A percentile compares a stretch with the other conserved stretches of the same genome.
These are phyloP conservation scores for Aspergillus jensenii DNA, from an alignment of 2,329 filamentous ascomycete species.

Conservation along the genomic window DNA sequence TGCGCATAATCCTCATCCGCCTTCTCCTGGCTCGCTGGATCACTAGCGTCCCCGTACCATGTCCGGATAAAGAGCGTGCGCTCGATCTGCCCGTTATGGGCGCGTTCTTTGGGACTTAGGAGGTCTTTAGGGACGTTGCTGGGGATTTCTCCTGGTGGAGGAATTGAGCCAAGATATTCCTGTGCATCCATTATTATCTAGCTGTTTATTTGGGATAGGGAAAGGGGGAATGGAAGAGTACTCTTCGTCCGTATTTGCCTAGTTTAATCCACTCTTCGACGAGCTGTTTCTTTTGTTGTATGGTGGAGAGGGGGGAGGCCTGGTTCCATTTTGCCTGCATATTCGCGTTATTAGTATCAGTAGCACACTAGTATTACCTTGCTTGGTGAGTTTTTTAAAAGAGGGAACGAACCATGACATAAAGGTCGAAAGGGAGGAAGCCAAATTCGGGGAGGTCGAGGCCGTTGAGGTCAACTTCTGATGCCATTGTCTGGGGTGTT, in stretches of 20 bases:
- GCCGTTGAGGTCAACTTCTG: neutral
- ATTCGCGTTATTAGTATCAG: neutral
- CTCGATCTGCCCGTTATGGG: conserved; percentile 3
- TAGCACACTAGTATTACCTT: neutral
- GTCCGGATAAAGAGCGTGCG: conserved; percentile 17
- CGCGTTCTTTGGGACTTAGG: conserved; percentile 11
- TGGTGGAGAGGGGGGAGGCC: conserved; percentile 10
- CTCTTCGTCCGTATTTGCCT: conserved; percentile 17
- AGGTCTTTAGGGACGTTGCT: conserved; percentile 11
- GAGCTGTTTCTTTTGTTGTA: conserved; percentile 14
- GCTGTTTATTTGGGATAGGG: neutral
- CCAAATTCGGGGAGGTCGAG: too few species aligned
- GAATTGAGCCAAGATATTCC: conserved; percentile 1
- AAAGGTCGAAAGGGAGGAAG: neutral
- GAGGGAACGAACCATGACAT: neutral
- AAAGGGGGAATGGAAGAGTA: neutral
- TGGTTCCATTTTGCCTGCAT: neutral
- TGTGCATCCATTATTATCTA: neutral
- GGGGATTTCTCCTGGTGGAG: conserved; percentile 8
- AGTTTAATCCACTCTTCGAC: conserved; percentile 16
- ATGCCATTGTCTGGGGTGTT: neutral
- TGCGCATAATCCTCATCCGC: conserved; percentile 14
- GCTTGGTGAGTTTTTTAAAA: neutral
- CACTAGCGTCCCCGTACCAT: conserved; percentile 12
- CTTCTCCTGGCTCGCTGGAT: conserved; percentile 11